Conservation (phyloP, 2,329 filamentous ascomycete species). For the Hymenoscyphus fraxineus region DNA sequence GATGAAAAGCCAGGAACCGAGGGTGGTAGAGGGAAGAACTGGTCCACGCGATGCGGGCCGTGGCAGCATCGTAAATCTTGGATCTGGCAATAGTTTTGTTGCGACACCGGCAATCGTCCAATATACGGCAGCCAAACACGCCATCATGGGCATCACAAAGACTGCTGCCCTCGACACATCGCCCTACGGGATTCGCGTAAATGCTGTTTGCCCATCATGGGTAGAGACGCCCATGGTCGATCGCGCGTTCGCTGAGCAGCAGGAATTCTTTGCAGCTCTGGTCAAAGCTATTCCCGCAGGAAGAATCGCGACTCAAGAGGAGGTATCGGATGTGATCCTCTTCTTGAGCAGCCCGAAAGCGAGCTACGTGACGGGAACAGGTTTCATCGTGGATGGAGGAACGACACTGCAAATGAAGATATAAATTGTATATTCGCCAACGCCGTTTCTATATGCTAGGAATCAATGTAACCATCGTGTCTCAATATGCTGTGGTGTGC, state of each 20-base stretch:
- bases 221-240: conserved; percentile 2
- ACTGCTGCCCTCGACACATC: conserved; percentile 5
- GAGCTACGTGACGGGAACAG: conserved; percentile 3
- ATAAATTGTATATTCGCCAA: not conserved
- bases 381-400: conserved; percentile 5
- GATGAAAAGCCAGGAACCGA: conserved; percentile 6
- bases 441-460: not conserved
- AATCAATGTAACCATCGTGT: not conserved
- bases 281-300: not conserved
- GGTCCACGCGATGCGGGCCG: conserved; percentile 6
- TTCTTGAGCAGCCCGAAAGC: conserved; percentile 3
- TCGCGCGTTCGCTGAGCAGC: not conserved
- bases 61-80: conserved; percentile 5
- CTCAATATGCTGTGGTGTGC: not conserved
- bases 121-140: conserved; percentile 8
- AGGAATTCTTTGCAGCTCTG: not conserved
- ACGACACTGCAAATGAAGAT: conserved; percentile 3
- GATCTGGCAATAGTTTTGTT: conserved; percentile 2
- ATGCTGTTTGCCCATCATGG: conserved; percentile 5
- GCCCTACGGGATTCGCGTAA: not conserved
- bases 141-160: conserved; percentile 9
- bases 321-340: not conserved
- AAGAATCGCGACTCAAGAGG: conserved; percentile 4
- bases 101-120: conserved; percentile 2
- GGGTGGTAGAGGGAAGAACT: conserved; percentile 5